Percentiles rank a stretch among this genome's conserved stretches.
These are phyloP conservation scores for Rhododendron ferrugineum DNA, from an alignment of 148 eudicot genomes.

Conservation along the genomic window DNA sequence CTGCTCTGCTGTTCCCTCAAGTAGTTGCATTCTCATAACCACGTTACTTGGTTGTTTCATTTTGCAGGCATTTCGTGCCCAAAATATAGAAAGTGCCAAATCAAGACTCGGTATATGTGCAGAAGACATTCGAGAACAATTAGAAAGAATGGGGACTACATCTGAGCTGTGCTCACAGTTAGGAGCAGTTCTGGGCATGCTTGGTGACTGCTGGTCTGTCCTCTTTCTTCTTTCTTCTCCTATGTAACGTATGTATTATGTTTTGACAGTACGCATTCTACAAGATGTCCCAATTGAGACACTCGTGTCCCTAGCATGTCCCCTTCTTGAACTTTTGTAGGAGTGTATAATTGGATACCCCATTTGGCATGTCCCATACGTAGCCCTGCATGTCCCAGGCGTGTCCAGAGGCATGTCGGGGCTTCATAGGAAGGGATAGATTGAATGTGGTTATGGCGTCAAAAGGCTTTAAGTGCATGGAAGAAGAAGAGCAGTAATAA, in stretches of 20 bases:
- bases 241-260: background rate
- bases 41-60: slow-evolving; percentile 10
- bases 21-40: background rate
- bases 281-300: background rate
- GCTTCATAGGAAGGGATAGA: too few relatives aligned
- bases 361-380: background rate
- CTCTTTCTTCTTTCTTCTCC: slow-evolving; percentile 14
- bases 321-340: background rate
- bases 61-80: slow-evolving; percentile 85
- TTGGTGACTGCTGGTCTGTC: slow-evolving; percentile 91
- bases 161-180: slow-evolving; percentile 88
- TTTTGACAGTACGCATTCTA: background rate
- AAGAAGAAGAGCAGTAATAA: background rate
- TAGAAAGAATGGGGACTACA: slow-evolving; percentile 54
- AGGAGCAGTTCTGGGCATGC: slow-evolving; percentile 92
- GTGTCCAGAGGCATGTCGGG: background rate
- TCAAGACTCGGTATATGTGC: slow-evolving; percentile 86
- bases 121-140: slow-evolving; percentile 73
- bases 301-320: background rate
- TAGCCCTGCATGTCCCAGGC: background rate
- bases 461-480: background rate
- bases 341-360: background rate
- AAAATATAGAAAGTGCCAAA: slow-evolving; percentile 89
- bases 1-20: background rate
- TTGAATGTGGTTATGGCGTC: too few relatives aligned